Evolutionary conservation across 257 asterid species (phyloP).

Genomic region (Forsythia suspensa): DNA sequence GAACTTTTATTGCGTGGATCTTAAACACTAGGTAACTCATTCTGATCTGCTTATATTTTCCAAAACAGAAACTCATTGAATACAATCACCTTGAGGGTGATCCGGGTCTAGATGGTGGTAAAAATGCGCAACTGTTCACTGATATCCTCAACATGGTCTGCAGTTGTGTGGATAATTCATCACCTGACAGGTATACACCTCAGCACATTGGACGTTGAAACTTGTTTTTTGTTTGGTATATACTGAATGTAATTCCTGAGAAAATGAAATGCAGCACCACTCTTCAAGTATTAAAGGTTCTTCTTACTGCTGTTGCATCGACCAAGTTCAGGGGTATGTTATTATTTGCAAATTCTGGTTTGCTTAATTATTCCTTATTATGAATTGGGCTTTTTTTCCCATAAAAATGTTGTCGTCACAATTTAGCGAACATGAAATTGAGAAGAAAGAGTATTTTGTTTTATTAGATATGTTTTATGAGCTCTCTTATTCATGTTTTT

Average conservation of each 20-base stretch:
- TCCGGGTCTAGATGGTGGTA: conserved; percentile 90
- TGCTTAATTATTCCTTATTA: conserved; percentile 7
- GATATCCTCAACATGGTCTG: conserved; percentile 89
- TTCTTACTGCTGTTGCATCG: conserved; percentile 94
- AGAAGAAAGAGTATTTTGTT: not conserved
- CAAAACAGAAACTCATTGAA: conserved; percentile 87
- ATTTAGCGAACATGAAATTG: not conserved
- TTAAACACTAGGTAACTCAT: not conserved
- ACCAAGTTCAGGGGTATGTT: conserved; percentile 83
- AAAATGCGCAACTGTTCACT: conserved; percentile 66
- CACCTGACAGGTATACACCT: conserved; percentile 79
- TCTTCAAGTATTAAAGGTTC: conserved; percentile 97
- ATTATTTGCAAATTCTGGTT: conserved; percentile 12
- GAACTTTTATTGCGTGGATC: conserved; percentile 10
- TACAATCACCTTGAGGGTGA: conserved; percentile 98
- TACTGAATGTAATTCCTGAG: conserved; percentile 25
- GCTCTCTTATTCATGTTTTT: not conserved
- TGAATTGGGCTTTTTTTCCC: not conserved
- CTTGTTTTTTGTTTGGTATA: conserved; percentile 18
- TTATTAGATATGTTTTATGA: not conserved
- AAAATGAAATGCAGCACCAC: conserved; percentile 72
- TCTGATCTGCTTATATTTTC: conserved; percentile 16
- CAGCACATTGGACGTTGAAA: conserved; percentile 20
- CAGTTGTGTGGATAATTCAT: conserved; percentile 86
- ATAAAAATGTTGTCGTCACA: not conserved